Percentiles rank a stretch among this genome's conserved stretches.
phyloP scores from a whole-genome alignment of 345 rosid species.

The Euphorbia tirucalli region DNA sequence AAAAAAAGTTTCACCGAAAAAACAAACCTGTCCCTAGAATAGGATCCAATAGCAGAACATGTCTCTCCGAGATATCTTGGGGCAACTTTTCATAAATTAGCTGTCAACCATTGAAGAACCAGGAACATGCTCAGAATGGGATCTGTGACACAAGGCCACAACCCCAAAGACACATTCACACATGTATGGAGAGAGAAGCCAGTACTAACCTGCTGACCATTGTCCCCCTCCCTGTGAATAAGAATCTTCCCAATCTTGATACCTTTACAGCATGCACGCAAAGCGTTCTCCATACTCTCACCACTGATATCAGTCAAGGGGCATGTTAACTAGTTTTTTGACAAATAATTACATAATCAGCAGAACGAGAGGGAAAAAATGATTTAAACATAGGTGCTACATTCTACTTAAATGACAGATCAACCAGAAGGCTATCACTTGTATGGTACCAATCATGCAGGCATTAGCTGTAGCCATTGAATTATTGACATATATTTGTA shows the following conservation, averaged over 20 bases:
- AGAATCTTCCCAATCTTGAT: constrained; percentile 96
- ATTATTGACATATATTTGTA: not conserved
- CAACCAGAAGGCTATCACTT: not conserved
- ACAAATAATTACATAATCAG: not conserved
- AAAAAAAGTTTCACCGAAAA: not conserved
- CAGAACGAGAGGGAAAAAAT: not conserved
- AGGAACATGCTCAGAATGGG: constrained; percentile 16
- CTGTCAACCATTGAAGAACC: constrained; percentile 37
- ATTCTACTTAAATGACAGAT: not conserved
- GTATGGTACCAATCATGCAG: not conserved
- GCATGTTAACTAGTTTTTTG: constrained; percentile 7
- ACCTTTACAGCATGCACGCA: constrained; percentile 97
- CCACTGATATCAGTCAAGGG: constrained; percentile 50
- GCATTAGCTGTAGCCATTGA: not conserved
- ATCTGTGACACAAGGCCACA: not conserved
- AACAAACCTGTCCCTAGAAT: constrained; percentile 88
- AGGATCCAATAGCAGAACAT: constrained; percentile 89
- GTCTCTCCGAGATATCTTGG: constrained; percentile 84
- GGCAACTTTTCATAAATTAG: constrained; percentile 93
- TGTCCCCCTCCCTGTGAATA: constrained; percentile 97
- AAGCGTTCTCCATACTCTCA: constrained; percentile 99
- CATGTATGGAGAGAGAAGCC: constrained; percentile 8
- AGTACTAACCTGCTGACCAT: constrained; percentile 78
- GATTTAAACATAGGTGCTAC: not conserved
- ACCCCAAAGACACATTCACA: not conserved